Conservation (phyloP, 2,329 filamentous ascomycete genomes). For the Nectriaceae sp. region DNA sequence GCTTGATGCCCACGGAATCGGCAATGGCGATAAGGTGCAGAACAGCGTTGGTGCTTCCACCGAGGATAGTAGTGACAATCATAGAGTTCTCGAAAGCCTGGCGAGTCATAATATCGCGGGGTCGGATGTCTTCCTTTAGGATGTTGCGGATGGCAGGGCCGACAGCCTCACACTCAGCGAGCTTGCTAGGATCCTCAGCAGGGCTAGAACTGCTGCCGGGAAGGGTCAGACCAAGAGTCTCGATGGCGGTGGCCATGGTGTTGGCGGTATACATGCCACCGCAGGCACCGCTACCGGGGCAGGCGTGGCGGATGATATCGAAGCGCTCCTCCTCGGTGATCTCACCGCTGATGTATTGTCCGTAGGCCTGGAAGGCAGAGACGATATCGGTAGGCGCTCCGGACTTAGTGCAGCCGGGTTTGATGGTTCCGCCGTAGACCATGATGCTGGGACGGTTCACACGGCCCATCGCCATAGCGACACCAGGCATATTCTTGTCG, state of each 20-base stretch:
- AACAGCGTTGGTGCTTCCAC: constrained; percentile 84
- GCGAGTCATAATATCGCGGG: constrained; percentile 76
- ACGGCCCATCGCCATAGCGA: constrained; percentile 89
- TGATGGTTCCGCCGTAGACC: constrained; percentile 96
- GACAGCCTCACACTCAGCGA: constrained; percentile 70
- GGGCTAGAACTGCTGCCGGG: constrained; percentile 80
- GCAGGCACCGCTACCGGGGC: constrained; percentile 66
- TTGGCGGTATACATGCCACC: constrained; percentile 94
- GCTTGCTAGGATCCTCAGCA: constrained; percentile 72
- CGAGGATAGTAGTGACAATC: constrained; percentile 79
- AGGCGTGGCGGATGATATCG: constrained; percentile 92
- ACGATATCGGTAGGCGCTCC: constrained; percentile 88
- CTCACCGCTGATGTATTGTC: constrained; percentile 88
- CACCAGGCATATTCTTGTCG: constrained; percentile 99
- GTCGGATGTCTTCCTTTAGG: constrained; percentile 74
- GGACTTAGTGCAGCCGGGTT: constrained; percentile 79
- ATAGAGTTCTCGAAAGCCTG: constrained; percentile 85
- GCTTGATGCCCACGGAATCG: constrained; percentile 76
- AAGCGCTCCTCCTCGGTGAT: constrained; percentile 90
- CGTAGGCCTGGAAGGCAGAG: constrained; percentile 96
- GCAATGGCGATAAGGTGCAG: constrained; percentile 84
- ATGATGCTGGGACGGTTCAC: constrained; percentile 94
- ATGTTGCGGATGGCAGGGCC: constrained; percentile 75
- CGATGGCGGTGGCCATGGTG: constrained; percentile 89
- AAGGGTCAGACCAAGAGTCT: constrained; percentile 87